Conservation (phyloP, 768 basidiomycete genomes). For the Termitomyces titanicus region DNA sequence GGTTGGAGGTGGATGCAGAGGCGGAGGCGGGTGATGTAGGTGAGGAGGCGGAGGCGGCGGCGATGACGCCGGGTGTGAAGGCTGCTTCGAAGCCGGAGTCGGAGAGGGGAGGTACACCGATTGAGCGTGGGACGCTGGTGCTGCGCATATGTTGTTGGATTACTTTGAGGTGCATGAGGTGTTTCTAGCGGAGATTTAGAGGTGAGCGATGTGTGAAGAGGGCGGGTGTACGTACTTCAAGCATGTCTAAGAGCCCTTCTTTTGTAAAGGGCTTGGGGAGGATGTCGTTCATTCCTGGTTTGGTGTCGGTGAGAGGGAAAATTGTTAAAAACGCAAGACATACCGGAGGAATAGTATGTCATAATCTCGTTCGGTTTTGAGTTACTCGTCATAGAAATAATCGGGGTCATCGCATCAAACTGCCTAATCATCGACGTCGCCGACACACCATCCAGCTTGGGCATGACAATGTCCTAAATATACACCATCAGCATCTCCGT, state of each 20-base stretch:
- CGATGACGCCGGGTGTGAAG: slow-evolving; percentile 28
- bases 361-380: slow-evolving; percentile 91
- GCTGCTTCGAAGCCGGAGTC: slow-evolving; percentile 54
- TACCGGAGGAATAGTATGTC: slow-evolving; percentile 80
- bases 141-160: slow-evolving; percentile 71
- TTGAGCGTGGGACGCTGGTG: slow-evolving; percentile 47
- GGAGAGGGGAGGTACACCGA: slow-evolving; percentile 63
- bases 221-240: slow-evolving; percentile 57
- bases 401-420: slow-evolving; percentile 93
- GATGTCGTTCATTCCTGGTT: slow-evolving; percentile 91
- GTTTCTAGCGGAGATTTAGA: slow-evolving; percentile 56
- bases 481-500: neutral
- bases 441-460: slow-evolving; percentile 80
- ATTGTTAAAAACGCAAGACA: slow-evolving; percentile 8
- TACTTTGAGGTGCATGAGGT: slow-evolving; percentile 81
- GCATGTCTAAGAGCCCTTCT: slow-evolving; percentile 84
- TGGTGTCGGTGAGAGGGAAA: neutral
- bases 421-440: slow-evolving; percentile 93
- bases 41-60: slow-evolving; percentile 5
- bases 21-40: slow-evolving; percentile 23
- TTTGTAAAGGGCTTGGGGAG: slow-evolving; percentile 98
- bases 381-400: slow-evolving; percentile 98
- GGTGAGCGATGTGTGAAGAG: neutral
- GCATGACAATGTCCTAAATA: slow-evolving; percentile 90
- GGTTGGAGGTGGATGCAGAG: neutral